Percentiles rank a stretch among this genome's conserved stretches.
These are phyloP conservation scores for Kluyveromyces wickerhamii DNA, from an alignment of 805 yeast genomes.

Conservation along the genomic window DNA sequence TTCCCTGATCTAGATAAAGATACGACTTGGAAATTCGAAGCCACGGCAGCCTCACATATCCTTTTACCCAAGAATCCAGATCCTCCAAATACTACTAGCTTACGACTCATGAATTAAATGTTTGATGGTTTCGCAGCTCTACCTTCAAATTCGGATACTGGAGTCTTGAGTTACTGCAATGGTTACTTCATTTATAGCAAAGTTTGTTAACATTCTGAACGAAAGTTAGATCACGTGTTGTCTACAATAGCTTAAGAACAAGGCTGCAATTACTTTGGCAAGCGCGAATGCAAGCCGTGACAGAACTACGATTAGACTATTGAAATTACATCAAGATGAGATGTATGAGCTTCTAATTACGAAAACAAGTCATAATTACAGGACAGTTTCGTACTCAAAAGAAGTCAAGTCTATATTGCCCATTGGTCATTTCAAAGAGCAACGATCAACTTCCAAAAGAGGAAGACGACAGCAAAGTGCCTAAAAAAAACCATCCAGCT, in stretches of 20 bases:
- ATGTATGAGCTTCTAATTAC: conserved; percentile 4
- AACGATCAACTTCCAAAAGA: conserved; percentile 4
- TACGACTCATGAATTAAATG: conserved; percentile 13
- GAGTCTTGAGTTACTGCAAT: too few species aligned
- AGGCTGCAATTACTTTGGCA: too few species aligned
- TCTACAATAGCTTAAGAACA: too few species aligned
- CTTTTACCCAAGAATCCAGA: conserved; percentile 71
- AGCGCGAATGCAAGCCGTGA: too few species aligned
- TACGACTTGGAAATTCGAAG: conserved; percentile 55
- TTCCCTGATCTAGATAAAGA: conserved; percentile 61
- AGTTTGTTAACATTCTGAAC: too few species aligned
- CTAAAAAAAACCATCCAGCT: conserved; percentile 44
- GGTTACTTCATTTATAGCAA: too few species aligned
- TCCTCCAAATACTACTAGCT: conserved; percentile 74
- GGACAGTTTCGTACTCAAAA: conserved; percentile 54
- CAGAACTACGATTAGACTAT: too few species aligned
- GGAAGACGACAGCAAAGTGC: neutral
- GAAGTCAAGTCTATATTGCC: conserved; percentile 42
- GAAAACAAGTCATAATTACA: conserved; percentile 1
- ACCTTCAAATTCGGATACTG: too few species aligned
- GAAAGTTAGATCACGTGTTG: too few species aligned
- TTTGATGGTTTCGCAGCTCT: too few species aligned
- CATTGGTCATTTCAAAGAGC: conserved; percentile 27
- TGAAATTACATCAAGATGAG: too few species aligned
- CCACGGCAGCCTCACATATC: conserved; percentile 61